phyloP scores from a whole-genome alignment of 2,329 filamentous ascomycete species.

The Neofusicoccum umdonicola region DNA sequence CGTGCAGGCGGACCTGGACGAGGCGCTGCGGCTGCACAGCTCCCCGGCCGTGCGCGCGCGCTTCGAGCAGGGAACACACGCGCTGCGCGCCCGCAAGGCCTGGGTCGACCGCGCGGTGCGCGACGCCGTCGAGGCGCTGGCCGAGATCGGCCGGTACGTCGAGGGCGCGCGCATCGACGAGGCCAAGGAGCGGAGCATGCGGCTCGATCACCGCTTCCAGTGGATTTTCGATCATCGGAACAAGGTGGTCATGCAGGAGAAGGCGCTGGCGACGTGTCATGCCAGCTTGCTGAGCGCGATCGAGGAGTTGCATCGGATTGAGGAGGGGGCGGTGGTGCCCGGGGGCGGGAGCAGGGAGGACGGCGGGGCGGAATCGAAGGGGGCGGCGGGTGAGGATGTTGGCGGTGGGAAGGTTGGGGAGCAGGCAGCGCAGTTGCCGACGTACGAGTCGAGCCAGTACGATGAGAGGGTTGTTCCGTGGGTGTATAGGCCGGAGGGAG shows the following conservation, averaged over 20 bases:
- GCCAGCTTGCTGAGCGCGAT: slow-evolving; percentile 29
- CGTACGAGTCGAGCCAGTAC: neutral
- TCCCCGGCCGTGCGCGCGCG: slow-evolving; percentile 24
- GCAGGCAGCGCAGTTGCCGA: neutral
- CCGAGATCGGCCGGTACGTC: slow-evolving; percentile 20
- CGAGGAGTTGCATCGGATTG: slow-evolving; percentile 28
- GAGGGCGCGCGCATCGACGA: too few relatives aligned
- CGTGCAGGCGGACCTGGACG: slow-evolving; percentile 28
- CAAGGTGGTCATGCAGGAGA: slow-evolving; percentile 25
- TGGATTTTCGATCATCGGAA: neutral
- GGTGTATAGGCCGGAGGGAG: neutral
- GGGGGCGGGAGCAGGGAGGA: too few relatives aligned
- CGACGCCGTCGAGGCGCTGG: slow-evolving; percentile 25
- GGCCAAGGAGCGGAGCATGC: too few relatives aligned
- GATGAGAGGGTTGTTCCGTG: neutral
- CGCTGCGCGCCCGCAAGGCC: slow-evolving; percentile 23
- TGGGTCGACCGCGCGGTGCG: slow-evolving; percentile 28
- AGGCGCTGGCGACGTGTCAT: slow-evolving; percentile 26
- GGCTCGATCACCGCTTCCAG: neutral
- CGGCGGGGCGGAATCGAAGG: neutral
- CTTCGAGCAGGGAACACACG: slow-evolving; percentile 20
- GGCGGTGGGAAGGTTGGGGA: slow-evolving; percentile 12
- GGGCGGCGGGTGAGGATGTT: slow-evolving; percentile 5
- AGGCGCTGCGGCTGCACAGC: slow-evolving; percentile 27
- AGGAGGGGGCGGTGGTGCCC: slow-evolving; percentile 11